Base-by-base conservation (phyloP, 345 rosid species). In the Trapa bicornis region DNA sequence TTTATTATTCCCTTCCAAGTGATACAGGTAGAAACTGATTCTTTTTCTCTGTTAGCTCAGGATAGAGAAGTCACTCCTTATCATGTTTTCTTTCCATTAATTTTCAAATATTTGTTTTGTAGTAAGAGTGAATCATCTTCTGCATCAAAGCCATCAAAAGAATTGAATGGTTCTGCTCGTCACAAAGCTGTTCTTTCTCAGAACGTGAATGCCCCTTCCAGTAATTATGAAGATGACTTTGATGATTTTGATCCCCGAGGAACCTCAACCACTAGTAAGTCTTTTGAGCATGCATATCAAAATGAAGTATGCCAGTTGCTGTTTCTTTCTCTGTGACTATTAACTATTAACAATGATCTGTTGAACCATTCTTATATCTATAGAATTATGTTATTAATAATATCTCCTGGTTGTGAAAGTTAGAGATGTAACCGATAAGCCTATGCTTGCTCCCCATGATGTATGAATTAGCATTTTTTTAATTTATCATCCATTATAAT, bases 211-310 rank as follows among this genome's bases (percentile, higher is more conserved):
- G 74, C 61, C 72, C 82, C 85, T 72, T 75, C 87, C 48, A 85
- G 75, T 75, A 72, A 71, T 57, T 64, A 67, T 68, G 89, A 82
- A 38, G 86, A 87, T 39, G 91, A 87, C 50, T 81, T 86, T 68
- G 96, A 92, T 80, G 97, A 93, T 84, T 94, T 94, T 68, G 93
- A 91, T 84, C 99, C 97, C 60, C 90, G 97, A 61, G 97, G 94
- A 81, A 87, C 83, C 57, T 85, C 87, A 52, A 76, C 76, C 65
- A 75, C 83, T 42, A 87, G 97, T 95, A 84, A 81, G 97, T 82
- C 47, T 68, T 70, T 47, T 48, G 54, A 6, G 32, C 47, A 41
- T 37, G 37, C 33, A 43, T 22, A 10, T 64, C 0, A 37, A 37
- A 39, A 37, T 64, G 43, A 64, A 64, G 47, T 3, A 37, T 61